A percentile compares a stretch with the other conserved stretches of the same genome.
Conservation (phyloP, 1,139 yeast genomes). For the Wickerhamomyces sp. region DNA sequence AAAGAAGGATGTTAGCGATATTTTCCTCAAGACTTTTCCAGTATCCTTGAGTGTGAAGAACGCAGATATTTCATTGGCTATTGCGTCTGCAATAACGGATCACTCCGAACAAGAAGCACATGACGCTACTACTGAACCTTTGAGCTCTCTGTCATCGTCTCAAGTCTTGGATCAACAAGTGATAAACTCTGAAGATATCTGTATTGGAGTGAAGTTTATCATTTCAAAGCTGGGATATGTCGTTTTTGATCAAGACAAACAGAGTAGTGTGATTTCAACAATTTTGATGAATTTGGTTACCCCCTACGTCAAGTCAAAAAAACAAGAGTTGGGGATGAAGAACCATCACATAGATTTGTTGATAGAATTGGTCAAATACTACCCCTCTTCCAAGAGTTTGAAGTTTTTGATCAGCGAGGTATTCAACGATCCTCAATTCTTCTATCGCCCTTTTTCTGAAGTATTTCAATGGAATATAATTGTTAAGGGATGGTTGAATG, state of each 20-base stretch:
- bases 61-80: conserved; percentile 16
- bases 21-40: conserved; percentile 51
- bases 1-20: conserved; percentile 63
- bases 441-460: conserved; percentile 31
- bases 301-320: conserved; percentile 41
- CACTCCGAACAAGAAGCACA: conserved; percentile 2
- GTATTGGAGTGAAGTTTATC: conserved; percentile 33
- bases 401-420: conserved; percentile 46
- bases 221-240: conserved; percentile 39
- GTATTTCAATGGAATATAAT: conserved; percentile 46
- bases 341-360: conserved; percentile 36
- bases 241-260: conserved; percentile 50
- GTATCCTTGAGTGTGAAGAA: conserved; percentile 28
- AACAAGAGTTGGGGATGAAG: conserved; percentile 30
- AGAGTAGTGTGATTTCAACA: conserved; percentile 36
- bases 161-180: neutral
- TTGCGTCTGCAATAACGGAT: conserved; percentile 11
- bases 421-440: conserved; percentile 42
- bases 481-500: conserved; percentile 49
- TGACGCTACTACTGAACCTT: neutral
- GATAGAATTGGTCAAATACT: conserved; percentile 33
- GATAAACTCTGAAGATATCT: conserved; percentile 31
- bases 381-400: conserved; percentile 44
- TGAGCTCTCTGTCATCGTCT: neutral
- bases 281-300: conserved; percentile 40